Evolutionary conservation across 345 rosid genomes (phyloP).

Genomic region (Gynandropsis gynandra): DNA sequence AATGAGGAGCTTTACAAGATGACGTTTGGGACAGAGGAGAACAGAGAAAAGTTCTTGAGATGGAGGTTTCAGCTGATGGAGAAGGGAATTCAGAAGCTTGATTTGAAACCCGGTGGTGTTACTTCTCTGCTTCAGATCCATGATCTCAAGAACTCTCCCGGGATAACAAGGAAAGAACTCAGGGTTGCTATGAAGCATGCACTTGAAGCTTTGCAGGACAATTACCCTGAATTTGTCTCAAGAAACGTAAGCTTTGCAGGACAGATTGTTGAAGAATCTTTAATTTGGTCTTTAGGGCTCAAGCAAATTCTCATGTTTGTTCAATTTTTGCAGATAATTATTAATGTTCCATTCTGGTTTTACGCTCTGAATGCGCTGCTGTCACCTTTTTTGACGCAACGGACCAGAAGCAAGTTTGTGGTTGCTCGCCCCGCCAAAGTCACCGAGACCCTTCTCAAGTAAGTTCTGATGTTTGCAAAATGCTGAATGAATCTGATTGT

Average conservation of each 20-base stretch:
- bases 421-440: constrained; percentile 60
- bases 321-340: constrained; percentile 44
- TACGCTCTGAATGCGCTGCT: constrained; percentile 57
- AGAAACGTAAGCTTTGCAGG: constrained; percentile 58
- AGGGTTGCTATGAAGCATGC: constrained; percentile 53
- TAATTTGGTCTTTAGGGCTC: background rate
- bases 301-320: background rate
- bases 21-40: constrained; percentile 58
- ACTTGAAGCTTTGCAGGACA: constrained; percentile 58
- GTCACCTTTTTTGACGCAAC: constrained; percentile 72
- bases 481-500: too few species aligned
- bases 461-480: too few species aligned
- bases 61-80: constrained; percentile 90
- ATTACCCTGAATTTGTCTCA: constrained; percentile 78
- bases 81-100: constrained; percentile 66
- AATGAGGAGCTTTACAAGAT: constrained; percentile 49
- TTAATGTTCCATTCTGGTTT: constrained; percentile 87
- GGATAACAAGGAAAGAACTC: constrained; percentile 55
- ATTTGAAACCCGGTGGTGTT: constrained; percentile 71
- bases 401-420: constrained; percentile 77
- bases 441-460: constrained; percentile 76
- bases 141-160: constrained; percentile 67
- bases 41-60: constrained; percentile 49
- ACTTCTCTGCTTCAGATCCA: constrained; percentile 76
- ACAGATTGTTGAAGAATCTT: background rate